phyloP scores from a whole-genome alignment of 129 eudicot genomes.

The Oenanthe sinensis region DNA sequence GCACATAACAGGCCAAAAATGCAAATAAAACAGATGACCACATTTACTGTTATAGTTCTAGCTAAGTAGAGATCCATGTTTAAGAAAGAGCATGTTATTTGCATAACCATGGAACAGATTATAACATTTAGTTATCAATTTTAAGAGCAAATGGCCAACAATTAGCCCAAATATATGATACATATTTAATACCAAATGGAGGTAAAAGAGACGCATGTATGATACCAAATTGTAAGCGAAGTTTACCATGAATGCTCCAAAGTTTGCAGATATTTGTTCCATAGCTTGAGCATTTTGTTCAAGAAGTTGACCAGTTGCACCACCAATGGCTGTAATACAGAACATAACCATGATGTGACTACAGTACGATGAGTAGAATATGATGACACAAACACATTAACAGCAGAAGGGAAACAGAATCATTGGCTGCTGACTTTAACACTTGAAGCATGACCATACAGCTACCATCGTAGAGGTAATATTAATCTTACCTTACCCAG shows the following conservation, averaged over 20 bases:
- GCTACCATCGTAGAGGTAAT: neutral
- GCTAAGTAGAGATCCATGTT: neutral
- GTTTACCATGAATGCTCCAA: slow-evolving; percentile 7
- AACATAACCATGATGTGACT: neutral
- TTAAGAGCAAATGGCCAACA: neutral
- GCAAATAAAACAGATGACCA: neutral
- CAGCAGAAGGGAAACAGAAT: neutral
- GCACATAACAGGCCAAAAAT: neutral
- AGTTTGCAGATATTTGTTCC: slow-evolving; percentile 17
- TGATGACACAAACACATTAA: too few relatives aligned
- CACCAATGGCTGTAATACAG: slow-evolving; percentile 13
- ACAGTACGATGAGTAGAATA: neutral
- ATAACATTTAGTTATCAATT: neutral
- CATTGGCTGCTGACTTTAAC: neutral
- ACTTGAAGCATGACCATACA: slow-evolving; percentile 2
- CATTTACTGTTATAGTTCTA: neutral
- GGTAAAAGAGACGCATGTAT: neutral
- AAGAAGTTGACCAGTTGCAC: slow-evolving; percentile 17
- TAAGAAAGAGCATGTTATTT: neutral
- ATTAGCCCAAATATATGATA: neutral
- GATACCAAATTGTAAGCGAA: neutral
- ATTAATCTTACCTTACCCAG: neutral
- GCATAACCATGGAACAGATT: neutral
- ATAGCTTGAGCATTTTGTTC: slow-evolving; percentile 18
- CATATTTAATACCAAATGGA: neutral